phyloP scores from a whole-genome alignment of 2,329 filamentous ascomycete species.

The Lachnellula willkommii region DNA sequence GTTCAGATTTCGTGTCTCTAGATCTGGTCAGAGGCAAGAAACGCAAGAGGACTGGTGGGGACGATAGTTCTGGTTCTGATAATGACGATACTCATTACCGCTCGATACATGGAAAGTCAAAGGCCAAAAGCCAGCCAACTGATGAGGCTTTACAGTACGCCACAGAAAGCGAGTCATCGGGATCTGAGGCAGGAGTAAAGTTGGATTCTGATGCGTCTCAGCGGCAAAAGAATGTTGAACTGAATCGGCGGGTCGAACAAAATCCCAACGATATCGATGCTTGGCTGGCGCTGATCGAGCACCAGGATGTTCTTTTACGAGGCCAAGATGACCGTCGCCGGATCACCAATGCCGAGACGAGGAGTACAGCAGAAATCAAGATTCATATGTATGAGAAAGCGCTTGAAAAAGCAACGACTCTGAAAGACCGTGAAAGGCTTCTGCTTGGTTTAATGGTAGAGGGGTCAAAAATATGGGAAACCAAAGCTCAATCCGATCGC shows the following conservation, averaged over 20 bases:
- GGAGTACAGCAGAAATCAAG: constrained; percentile 72
- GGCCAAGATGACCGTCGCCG: constrained; percentile 42
- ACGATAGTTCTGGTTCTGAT: constrained; percentile 37
- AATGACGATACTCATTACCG: constrained; percentile 54
- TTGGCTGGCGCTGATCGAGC: constrained; percentile 74
- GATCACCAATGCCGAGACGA: constrained; percentile 55
- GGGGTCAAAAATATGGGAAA: constrained; percentile 68
- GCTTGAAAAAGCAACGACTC: constrained; percentile 48
- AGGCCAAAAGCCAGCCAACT: constrained; percentile 32
- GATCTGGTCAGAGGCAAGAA: constrained; percentile 31
- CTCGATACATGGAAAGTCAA: constrained; percentile 61
- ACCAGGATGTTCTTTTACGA: constrained; percentile 66
- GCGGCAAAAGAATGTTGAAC: constrained; percentile 51
- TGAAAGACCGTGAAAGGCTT: constrained; percentile 51
- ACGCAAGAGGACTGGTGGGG: constrained; percentile 25
- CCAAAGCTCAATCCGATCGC: constrained; percentile 51
- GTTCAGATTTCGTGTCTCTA: constrained; percentile 47
- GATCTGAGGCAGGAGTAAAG: constrained; percentile 33
- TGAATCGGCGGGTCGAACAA: constrained; percentile 60
- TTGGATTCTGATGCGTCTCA: constrained; percentile 38
- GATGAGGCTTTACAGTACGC: constrained; percentile 39
- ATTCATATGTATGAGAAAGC: constrained; percentile 76
- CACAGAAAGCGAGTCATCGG: constrained; percentile 38
- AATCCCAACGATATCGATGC: constrained; percentile 60
- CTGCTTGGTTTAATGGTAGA: constrained; percentile 67